These are phyloP conservation scores for Syncephalastrum racemosum DNA, from an alignment of 371 early-diverging fungal genomes.

Conservation along the genomic window DNA sequence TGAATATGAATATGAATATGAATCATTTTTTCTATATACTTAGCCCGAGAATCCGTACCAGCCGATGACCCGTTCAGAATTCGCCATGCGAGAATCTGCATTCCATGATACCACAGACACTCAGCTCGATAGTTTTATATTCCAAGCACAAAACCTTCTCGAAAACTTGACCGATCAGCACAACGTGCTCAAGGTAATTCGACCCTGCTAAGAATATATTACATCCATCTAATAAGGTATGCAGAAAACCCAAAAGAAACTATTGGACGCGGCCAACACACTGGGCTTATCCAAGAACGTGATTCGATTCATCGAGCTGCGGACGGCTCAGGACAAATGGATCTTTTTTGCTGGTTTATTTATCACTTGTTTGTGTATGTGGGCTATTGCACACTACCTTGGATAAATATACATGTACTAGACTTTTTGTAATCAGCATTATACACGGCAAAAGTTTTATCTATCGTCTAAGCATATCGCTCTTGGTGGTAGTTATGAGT, in stretches of 20 bases:
- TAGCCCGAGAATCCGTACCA: conserved; percentile 54
- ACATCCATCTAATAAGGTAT: neutral
- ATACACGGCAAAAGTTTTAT: neutral
- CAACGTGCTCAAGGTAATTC: conserved; percentile 71
- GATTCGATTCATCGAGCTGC: conserved; percentile 82
- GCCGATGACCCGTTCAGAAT: conserved; percentile 37
- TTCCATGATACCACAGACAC: conserved; percentile 60
- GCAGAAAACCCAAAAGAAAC: conserved; percentile 73
- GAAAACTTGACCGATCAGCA: conserved; percentile 79
- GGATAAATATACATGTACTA: conserved; percentile 25
- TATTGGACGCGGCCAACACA: conserved; percentile 78
- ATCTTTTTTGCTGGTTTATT: conserved; percentile 76
- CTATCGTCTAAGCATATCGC: no score
- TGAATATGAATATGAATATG: neutral
- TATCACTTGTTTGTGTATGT: conserved; percentile 56
- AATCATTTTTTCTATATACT: neutral
- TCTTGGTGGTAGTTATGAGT: no score
- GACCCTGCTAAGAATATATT: neutral
- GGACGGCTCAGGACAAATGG: conserved; percentile 79
- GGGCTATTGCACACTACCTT: conserved; percentile 64
- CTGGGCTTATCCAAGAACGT: conserved; percentile 82
- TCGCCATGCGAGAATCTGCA: conserved; percentile 42
- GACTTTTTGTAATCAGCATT: neutral
- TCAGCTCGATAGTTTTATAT: conserved; percentile 72
- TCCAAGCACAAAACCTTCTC: conserved; percentile 67